Conservation (phyloP, 257 asterid species). For the Phtheirospermum japonicum region DNA sequence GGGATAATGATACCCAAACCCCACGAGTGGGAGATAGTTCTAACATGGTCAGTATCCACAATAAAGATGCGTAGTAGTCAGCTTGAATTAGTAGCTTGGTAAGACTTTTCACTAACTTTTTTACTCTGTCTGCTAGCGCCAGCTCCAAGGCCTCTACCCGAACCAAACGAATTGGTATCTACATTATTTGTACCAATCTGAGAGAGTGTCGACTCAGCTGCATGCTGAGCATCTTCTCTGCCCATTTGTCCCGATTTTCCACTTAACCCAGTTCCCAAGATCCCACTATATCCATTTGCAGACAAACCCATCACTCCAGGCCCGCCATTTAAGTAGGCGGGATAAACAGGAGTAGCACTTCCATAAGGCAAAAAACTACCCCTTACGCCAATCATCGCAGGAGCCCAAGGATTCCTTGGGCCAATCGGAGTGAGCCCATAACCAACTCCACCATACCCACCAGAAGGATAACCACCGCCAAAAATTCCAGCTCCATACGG, state of each 20-base stretch:
- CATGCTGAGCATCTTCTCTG: constrained; percentile 40
- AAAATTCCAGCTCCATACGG: constrained; percentile 55
- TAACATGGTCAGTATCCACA: constrained; percentile 56
- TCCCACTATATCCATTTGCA: constrained; percentile 45
- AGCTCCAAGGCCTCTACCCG: constrained; percentile 42
- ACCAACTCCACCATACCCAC: constrained; percentile 58
- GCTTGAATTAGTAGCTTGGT: constrained; percentile 42
- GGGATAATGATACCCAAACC: constrained; percentile 35
- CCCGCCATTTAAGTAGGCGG: constrained; percentile 53
- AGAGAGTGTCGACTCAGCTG: constrained; percentile 34
- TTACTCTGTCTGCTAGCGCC: constrained; percentile 32
- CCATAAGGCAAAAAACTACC: constrained; percentile 51
- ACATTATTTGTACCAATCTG: constrained; percentile 32
- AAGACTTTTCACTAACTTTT: constrained; percentile 34
- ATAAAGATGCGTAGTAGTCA: constrained; percentile 39
- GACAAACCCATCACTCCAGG: constrained; percentile 39
- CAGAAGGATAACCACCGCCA: constrained; percentile 51
- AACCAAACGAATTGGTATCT: constrained; percentile 39
- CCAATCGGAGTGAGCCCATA: constrained; percentile 52
- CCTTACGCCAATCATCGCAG: constrained; percentile 43
- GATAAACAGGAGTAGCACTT: constrained; percentile 44
- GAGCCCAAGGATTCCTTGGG: constrained; percentile 55
- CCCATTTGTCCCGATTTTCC: constrained; percentile 36
- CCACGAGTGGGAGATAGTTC: constrained; percentile 40
- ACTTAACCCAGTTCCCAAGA: constrained; percentile 32